These are phyloP conservation scores for Xylariaceae sp. DNA, from an alignment of 2,329 filamentous ascomycete species.

Conservation along the genomic window DNA sequence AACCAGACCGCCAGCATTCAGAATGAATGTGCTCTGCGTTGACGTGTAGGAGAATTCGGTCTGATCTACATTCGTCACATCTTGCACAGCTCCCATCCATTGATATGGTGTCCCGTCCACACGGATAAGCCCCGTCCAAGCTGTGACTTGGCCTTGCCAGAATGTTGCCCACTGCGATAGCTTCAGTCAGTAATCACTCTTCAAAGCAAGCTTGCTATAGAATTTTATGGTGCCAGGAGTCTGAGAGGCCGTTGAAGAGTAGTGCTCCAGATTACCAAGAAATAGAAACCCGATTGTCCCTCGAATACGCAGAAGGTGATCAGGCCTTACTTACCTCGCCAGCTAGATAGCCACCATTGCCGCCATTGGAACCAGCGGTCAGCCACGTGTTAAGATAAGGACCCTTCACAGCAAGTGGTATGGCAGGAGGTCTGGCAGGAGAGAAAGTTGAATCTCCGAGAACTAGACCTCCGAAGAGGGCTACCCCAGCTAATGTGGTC, in stretches of 20 bases:
- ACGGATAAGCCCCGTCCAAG: constrained; percentile 67
- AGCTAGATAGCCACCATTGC: constrained; percentile 64
- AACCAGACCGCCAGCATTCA: constrained; percentile 61
- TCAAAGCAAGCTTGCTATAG: too few species aligned
- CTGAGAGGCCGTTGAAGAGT: too few species aligned
- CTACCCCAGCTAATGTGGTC: constrained; percentile 25
- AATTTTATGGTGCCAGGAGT: too few species aligned
- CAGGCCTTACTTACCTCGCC: constrained; percentile 39
- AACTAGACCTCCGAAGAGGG: constrained; percentile 28
- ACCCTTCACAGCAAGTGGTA: constrained; percentile 70
- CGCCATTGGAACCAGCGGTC: constrained; percentile 57
- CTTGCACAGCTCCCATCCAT: constrained; percentile 63
- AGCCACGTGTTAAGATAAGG: constrained; percentile 75
- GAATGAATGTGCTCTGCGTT: constrained; percentile 67
- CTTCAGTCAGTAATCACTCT: too few species aligned
- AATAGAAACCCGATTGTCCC: too few species aligned
- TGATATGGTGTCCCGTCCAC: constrained; percentile 64
- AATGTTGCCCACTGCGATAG: constrained; percentile 57
- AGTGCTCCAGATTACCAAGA: too few species aligned
- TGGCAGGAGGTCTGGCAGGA: constrained; percentile 63
- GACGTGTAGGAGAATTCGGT: constrained; percentile 67
- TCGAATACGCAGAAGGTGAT: too few species aligned
- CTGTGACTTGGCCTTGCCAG: constrained; percentile 60
- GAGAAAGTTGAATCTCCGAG: constrained; percentile 53
- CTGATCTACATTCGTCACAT: constrained; percentile 54